These are phyloP conservation scores for Salix viminalis DNA, from an alignment of 345 rosid species.

Conservation along the genomic window DNA sequence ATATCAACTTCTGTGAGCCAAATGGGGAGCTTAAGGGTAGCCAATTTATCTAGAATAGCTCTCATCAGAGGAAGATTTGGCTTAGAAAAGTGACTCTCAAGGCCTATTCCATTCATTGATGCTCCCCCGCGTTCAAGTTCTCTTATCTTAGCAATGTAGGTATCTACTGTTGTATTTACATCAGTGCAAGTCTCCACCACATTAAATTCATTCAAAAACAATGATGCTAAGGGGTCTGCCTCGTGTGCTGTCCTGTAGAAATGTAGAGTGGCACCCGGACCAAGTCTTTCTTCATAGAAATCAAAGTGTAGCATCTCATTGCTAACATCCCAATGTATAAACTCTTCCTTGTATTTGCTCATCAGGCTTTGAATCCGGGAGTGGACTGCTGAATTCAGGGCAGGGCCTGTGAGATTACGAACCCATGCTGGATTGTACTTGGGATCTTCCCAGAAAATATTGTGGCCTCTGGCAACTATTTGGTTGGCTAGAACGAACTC, in stretches of 20 bases:
- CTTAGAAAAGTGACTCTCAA: slow-evolving; percentile 65
- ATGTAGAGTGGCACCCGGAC: slow-evolving; percentile 52
- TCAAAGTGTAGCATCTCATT: slow-evolving; percentile 89
- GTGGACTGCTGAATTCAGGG: slow-evolving; percentile 52
- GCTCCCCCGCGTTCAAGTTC: slow-evolving; percentile 50
- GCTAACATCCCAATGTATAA: slow-evolving; percentile 81
- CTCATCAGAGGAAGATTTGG: slow-evolving; percentile 72
- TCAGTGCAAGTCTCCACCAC: slow-evolving; percentile 80
- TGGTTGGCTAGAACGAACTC: slow-evolving; percentile 52
- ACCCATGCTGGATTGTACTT: slow-evolving; percentile 68
- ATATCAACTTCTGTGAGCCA: slow-evolving; percentile 91
- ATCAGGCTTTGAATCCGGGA: slow-evolving; percentile 63
- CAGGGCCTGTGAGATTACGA: slow-evolving; percentile 33
- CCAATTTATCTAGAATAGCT: slow-evolving; percentile 68
- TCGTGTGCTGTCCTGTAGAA: slow-evolving; percentile 59
- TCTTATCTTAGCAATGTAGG: slow-evolving; percentile 46
- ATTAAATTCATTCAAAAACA: slow-evolving; percentile 78
- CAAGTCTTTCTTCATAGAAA: slow-evolving; percentile 62
- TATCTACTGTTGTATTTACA: slow-evolving; percentile 60
- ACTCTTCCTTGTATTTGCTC: slow-evolving; percentile 69
- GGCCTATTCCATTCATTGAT: slow-evolving; percentile 63
- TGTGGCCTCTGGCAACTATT: slow-evolving; percentile 72
- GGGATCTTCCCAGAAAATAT: slow-evolving; percentile 92
- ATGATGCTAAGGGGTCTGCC: slow-evolving; percentile 59
- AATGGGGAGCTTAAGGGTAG: slow-evolving; percentile 60